Conservation (phyloP, 805 yeast species). For the Candida ponderosae region DNA sequence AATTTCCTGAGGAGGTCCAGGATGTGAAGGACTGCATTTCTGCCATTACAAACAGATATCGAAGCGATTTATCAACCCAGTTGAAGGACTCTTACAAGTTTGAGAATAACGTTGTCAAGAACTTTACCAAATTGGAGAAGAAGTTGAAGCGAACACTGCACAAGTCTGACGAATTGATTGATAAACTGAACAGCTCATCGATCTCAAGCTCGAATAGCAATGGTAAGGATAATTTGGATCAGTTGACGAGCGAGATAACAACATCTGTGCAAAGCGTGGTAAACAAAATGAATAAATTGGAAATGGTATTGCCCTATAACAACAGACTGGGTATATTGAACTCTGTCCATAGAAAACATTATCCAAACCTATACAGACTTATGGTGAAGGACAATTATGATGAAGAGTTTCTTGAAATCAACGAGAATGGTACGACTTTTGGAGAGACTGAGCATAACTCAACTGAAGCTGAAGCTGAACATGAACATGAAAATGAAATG, state of each 20-base stretch:
- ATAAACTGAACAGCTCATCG: neutral
- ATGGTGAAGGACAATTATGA: conserved; percentile 4
- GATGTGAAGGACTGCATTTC: neutral
- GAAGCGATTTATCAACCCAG: conserved; percentile 2
- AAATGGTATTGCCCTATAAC: conserved; percentile 25
- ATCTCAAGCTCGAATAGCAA: neutral
- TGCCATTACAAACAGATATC: neutral
- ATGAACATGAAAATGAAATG: neutral
- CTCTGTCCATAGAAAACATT: conserved; percentile 35
- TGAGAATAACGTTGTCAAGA: conserved; percentile 1
- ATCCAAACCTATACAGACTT: conserved; percentile 29
- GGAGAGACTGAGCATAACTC: neutral
- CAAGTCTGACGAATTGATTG: conserved; percentile 4
- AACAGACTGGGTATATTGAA: conserved; percentile 28
- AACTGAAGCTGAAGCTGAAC: neutral
- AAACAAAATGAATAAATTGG: conserved; percentile 23
- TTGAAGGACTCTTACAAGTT: conserved; percentile 1
- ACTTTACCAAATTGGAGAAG: conserved; percentile 1
- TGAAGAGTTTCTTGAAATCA: neutral
- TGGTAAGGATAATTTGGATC: conserved; percentile 1
- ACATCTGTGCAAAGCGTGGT: conserved; percentile 7
- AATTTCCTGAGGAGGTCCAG: conserved; percentile 6
- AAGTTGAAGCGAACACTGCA: conserved; percentile 1
- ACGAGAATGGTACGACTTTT: neutral
- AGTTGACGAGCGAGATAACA: conserved; percentile 5